Conservation (phyloP, 2,329 filamentous ascomycete species). For the Penicillium polonicum region DNA sequence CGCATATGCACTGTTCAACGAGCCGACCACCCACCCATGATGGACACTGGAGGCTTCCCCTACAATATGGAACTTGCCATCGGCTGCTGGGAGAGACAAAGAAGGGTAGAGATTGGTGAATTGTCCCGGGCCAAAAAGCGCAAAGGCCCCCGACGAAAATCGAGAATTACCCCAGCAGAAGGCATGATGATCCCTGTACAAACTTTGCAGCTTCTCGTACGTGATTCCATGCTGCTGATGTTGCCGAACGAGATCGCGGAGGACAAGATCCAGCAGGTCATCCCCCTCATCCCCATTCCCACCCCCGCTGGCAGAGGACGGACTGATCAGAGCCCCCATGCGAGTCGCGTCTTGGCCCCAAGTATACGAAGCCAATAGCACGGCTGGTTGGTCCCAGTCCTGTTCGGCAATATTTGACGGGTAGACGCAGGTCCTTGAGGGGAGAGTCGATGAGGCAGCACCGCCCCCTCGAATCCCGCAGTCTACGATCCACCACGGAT, state of each 20-base stretch:
- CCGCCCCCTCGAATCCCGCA: too few relatives aligned
- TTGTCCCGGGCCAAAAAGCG: neutral
- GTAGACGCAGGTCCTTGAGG: too few relatives aligned
- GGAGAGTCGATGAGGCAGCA: too few relatives aligned
- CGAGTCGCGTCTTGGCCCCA: too few relatives aligned
- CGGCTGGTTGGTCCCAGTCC: too few relatives aligned
- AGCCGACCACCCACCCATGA: slow-evolving; percentile 21
- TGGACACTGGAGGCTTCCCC: slow-evolving; percentile 19
- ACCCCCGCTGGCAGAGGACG: too few relatives aligned
- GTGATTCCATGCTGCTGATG: neutral
- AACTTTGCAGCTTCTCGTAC: neutral
- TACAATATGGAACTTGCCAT: slow-evolving; percentile 10
- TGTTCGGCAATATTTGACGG: too few relatives aligned
- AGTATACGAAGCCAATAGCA: too few relatives aligned
- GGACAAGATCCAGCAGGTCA: neutral
- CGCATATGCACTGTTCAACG: slow-evolving; percentile 16
- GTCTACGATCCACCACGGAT: too few relatives aligned
- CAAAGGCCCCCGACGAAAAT: too few relatives aligned
- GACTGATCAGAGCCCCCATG: too few relatives aligned
- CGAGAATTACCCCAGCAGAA: neutral
- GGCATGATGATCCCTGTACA: neutral
- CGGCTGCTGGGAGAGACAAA: slow-evolving; percentile 2
- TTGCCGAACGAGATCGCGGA: neutral
- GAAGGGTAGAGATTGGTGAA: neutral
- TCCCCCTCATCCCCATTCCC: neutral